Evolutionary conservation across 2,329 filamentous ascomycete genomes (phyloP), one percentile per base, ranked within the genome.

Genomic region (Ophiocordyceps camponoti-saundersi): DNA sequence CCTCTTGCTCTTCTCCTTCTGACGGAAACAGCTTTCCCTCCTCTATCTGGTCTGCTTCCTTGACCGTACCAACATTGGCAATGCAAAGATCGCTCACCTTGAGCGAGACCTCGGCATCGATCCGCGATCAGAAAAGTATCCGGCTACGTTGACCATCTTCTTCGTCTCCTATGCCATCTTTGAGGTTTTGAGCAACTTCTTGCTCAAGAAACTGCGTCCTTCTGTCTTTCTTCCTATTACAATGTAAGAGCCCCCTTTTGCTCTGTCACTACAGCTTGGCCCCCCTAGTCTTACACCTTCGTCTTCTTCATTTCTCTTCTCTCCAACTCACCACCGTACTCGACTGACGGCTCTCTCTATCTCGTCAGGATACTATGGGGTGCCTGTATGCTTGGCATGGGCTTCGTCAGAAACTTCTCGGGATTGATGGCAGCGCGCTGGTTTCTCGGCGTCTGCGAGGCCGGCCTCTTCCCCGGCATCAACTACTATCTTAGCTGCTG

Each of bases 91-190:
- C n/a, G 48, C 48, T 22, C 36, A 49, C 21, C 48, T 49, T 21
- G 45, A 47, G n/a, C 40, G 13, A 11, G 45, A 45, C 20, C 34
- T 89, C 49, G 85, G 85, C 42, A 73, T 73, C 63, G 86, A 69
- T 45, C 61, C 78, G 13, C 44, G 49, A 18, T 52, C 63, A 26
- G 53, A 69, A 12, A 78, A 83, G 57, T 94, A 88, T 65, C 89
- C 89, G 60, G 70, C 75, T 21, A 75, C 80, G 0, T 69, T 94
- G 8, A 85, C 83, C 32, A 82, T 93, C 54, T 94, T 94, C 67
- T 94, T 93, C 65, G 71, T 93, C 45, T 87, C 83, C 0, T 95
- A 95, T 59, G 73, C 84, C 2, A 63, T 88, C 32, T 88, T 86
- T 51, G 86, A 92, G 60, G 78, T 79, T 0, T 55, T 88, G 42